These are phyloP conservation scores for Aspergillus pseudoterreus DNA, from an alignment of 2,329 filamentous ascomycete genomes.

Conservation along the genomic window DNA sequence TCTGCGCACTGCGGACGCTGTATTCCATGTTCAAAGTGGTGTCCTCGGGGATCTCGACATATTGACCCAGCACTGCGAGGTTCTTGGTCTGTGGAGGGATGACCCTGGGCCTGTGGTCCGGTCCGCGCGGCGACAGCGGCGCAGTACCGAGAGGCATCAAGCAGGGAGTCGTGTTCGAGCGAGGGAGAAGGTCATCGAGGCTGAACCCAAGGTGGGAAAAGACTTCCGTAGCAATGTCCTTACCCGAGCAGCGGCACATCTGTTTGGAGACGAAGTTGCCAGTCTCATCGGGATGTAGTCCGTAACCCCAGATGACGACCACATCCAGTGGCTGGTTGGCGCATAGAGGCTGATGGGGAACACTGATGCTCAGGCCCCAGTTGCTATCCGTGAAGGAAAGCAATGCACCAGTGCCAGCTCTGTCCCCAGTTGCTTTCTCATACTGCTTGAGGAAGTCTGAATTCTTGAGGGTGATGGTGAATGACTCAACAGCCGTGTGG, in stretches of 20 bases:
- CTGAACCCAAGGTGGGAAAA: slow-evolving; percentile 36
- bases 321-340: slow-evolving; percentile 30
- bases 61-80: slow-evolving; percentile 40
- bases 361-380: slow-evolving; percentile 38
- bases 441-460: slow-evolving; percentile 22
- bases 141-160: slow-evolving; percentile 39
- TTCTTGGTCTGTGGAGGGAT: slow-evolving; percentile 35
- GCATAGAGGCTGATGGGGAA: slow-evolving; percentile 40
- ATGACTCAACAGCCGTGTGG: slow-evolving; percentile 35
- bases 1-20: slow-evolving; percentile 31
- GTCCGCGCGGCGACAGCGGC: slow-evolving; percentile 32
- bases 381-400: slow-evolving; percentile 35
- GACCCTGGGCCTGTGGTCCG: slow-evolving; percentile 34
- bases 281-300: slow-evolving; percentile 28
- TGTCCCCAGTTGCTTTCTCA: slow-evolving; percentile 25
- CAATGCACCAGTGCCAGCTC: slow-evolving; percentile 26
- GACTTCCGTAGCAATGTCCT: slow-evolving; percentile 36
- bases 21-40: slow-evolving; percentile 39
- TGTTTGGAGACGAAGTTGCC: slow-evolving; percentile 38
- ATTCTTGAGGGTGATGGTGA: slow-evolving; percentile 35
- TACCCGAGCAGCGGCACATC: slow-evolving; percentile 36
- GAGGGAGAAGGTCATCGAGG: slow-evolving; percentile 20
- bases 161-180: slow-evolving; percentile 31
- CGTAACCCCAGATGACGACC: slow-evolving; percentile 39
- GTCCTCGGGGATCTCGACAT: slow-evolving; percentile 38